Evolutionary conservation across 2,329 filamentous ascomycete species (phyloP).

Genomic region (Didymella keratinophila): DNA sequence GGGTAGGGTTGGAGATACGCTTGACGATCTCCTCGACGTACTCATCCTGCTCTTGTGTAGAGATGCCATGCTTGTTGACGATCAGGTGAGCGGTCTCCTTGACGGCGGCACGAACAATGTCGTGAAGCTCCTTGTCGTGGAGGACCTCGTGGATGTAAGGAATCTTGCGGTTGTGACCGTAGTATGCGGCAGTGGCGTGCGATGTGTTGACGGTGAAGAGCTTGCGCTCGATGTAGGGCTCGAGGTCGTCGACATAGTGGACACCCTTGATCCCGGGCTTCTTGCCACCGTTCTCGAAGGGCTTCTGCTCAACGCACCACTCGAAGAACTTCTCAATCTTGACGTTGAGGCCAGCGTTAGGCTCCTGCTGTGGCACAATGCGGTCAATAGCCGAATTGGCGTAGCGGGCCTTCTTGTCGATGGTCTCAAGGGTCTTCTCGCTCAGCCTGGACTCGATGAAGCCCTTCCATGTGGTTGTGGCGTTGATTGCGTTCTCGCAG

Average conservation of each 20-base stretch:
- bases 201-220: constrained; percentile 99
- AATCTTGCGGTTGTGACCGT: constrained; percentile 87
- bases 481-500: constrained; percentile 97
- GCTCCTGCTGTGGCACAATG: constrained; percentile 91
- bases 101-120: constrained; percentile 80
- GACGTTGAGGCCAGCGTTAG: constrained; percentile 82
- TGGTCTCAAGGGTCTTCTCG: constrained; percentile 69
- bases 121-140: constrained; percentile 78
- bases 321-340: constrained; percentile 99
- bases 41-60: constrained; percentile 74
- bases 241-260: constrained; percentile 90
- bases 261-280: constrained; percentile 83
- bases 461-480: constrained; percentile 84
- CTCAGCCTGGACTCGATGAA: constrained; percentile 81
- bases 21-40: constrained; percentile 93
- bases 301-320: constrained; percentile 92
- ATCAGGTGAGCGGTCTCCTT: constrained; percentile 88
- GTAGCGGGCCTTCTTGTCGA: constrained; percentile 80
- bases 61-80: constrained; percentile 83
- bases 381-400: constrained; percentile 99
- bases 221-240: constrained; percentile 98
- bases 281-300: constrained; percentile 73
- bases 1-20: constrained; percentile 90
- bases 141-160: constrained; percentile 89
- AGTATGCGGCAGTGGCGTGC: constrained; percentile 95